Evolutionary conservation across 176 grass and related monocot genomes (phyloP), one percentile per base, ranked within the genome.

Genomic region (Musa itinerans): DNA sequence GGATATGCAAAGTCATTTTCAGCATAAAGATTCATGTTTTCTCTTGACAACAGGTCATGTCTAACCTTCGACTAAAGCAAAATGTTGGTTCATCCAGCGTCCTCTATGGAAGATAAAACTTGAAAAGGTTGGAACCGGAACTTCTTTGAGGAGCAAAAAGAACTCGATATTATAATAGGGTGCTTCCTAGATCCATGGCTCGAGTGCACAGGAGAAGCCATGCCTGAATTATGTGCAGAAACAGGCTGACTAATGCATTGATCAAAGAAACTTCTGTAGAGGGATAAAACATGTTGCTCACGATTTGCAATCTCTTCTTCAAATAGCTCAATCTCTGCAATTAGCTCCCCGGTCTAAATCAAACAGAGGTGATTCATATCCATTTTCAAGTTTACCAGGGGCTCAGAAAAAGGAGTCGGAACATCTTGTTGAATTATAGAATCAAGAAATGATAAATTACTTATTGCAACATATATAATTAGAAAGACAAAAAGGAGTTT

Each of bases 101-200:
- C 90, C 3, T 83, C 84, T 26, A 89, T 82, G 0, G 90, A 81
- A 55, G 89, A 74, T 77, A 91, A 85, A 76, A 93, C 87, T 22
- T 87, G 88, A 34, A 93, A 85, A 79, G 88, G 86, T 54, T 91
- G 94, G 27, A 99, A 83, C 16, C 84, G 84, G 25, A 91, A 92
- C 74, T 93, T 93, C 65, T 93, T 93, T 15, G 94, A 93, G 65
- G 90, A 98, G 84, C 94, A 98, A 75, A 98, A 98, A 63, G 90
- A 80, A 81, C 84, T 93, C 16, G 88, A 87, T 85, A 93, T 93
- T 79, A 98, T 85, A 80, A 79, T 91, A 8, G 88, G 88, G 1
- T 89, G 90, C 61, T 89, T 88, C 66, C 86, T 88, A 24, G 34
- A 0, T 29, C 81, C 52, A 17, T 13, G 81, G 69, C 91, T 98